Conservation (phyloP, 441 rosid species). For the Syzygium malaccense region DNA sequence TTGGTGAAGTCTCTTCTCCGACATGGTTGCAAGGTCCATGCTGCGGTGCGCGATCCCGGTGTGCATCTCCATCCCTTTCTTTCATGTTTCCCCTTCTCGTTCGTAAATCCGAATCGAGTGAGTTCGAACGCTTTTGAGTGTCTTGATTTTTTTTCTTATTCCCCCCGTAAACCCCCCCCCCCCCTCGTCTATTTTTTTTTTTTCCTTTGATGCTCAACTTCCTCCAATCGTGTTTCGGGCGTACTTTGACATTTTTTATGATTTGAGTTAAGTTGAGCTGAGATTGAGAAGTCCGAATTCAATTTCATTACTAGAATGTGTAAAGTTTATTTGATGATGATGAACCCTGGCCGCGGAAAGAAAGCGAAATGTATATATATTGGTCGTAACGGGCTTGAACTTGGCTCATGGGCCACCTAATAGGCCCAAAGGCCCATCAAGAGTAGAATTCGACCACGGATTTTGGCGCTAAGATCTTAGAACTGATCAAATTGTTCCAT, state of each 20-base stretch:
- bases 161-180: too few relatives aligned
- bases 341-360: neutral
- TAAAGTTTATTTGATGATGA: neutral
- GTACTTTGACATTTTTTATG: neutral
- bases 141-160: neutral
- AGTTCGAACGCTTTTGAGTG: neutral
- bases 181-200: too few relatives aligned
- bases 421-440: neutral
- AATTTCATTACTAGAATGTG: neutral
- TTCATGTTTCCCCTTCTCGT: neutral
- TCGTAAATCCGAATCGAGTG: neutral
- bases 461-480: neutral
- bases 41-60: slow-evolving; percentile 61
- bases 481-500: neutral
- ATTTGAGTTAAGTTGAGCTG: neutral
- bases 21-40: slow-evolving; percentile 58
- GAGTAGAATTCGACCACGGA: neutral
- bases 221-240: neutral
- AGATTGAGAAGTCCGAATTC: neutral
- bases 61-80: neutral
- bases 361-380: neutral
- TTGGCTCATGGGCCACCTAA: neutral
- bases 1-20: slow-evolving; percentile 64
- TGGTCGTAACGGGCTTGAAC: neutral
- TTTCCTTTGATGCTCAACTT: neutral